Evolutionary conservation across 257 asterid genomes (phyloP), one percentile per base, ranked within the genome.

Genomic region (Rhazya stricta): DNA sequence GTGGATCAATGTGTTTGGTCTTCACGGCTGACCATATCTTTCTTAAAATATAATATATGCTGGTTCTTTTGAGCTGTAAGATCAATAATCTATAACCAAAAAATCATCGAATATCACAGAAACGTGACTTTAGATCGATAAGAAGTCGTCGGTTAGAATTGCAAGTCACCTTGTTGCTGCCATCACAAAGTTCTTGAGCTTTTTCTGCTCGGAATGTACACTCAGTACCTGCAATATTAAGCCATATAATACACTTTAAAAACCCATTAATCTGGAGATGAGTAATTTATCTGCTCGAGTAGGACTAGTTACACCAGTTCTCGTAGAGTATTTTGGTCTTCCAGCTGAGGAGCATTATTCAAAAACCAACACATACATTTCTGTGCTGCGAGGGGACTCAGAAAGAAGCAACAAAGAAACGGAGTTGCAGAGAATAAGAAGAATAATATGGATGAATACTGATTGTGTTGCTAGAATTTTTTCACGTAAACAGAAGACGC

Each of bases 151-250:
- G 36, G 25, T 25, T 41, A 50, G 16, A 27, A 19, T 25, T 8
- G 4, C 5, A 56, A 48, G 69, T 85, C 76, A 94, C 98, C 98
- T 91, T 39, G 98, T 94, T 67, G 95, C 98, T 36, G 97, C 93
- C 89, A 94, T 81, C 29, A 94, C 95, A 2, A 92, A 65, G n/a
- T 84, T 83, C 90, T 90, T 92, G 43, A 94, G 84, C 85, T 69
- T 90, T 72, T 85, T 92, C 81, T 81, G 89, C 61, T 89, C 95
- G 42, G 92, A 85, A 81, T 92, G 83, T 76, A 89, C 96, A 73
- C 85, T 91, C 23, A 92, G 75, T 29, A 87, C 90, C 98, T 94
- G 80, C 83, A 83, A 72, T 0, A 41, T 32, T 1, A 21, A 19
- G 25, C 29, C 32, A 27, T 21, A 48, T 77, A 7, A 43, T 19